Evolutionary conservation across 805 yeast genomes (phyloP).

Genomic region (Candida morakotiae): DNA sequence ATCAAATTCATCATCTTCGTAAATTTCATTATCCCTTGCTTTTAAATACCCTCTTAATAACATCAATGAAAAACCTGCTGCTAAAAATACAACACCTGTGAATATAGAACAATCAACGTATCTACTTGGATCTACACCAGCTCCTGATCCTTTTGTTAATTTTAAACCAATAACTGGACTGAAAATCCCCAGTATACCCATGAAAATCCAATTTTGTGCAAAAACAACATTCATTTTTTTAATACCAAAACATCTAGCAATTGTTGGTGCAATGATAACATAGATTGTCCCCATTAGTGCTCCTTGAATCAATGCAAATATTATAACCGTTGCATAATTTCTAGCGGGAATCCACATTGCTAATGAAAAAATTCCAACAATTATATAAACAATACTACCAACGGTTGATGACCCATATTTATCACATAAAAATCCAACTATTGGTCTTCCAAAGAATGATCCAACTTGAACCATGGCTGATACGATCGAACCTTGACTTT

Average conservation of each 20-base stretch:
- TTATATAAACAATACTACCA: conserved; percentile 19
- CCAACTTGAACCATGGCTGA: conserved; percentile 61
- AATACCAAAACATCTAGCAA: conserved; percentile 52
- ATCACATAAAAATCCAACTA: conserved; percentile 50
- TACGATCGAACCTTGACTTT: conserved; percentile 52
- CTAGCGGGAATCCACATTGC: conserved; percentile 48
- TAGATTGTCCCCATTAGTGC: conserved; percentile 58
- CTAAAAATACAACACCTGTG: conserved; percentile 53
- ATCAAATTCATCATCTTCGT: conserved; percentile 8
- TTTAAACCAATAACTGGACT: conserved; percentile 61
- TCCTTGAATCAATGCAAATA: conserved; percentile 51
- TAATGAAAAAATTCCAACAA: conserved; percentile 25
- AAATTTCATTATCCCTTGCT: conserved; percentile 37
- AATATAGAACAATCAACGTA: conserved; percentile 54
- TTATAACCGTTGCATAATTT: conserved; percentile 52
- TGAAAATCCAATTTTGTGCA: conserved; percentile 50
- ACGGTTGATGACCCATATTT: conserved; percentile 49
- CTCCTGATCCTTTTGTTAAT: conserved; percentile 32
- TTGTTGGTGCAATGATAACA: conserved; percentile 50
- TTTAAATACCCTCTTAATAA: conserved; percentile 53
- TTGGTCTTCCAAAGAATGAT: conserved; percentile 52
- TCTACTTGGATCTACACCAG: conserved; percentile 36
- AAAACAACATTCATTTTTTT: conserved; percentile 45
- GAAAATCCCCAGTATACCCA: conserved; percentile 48
- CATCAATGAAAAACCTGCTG: conserved; percentile 38